Base-by-base conservation (phyloP, 345 rosid genomes). In the Moricandia arvensis region DNA sequence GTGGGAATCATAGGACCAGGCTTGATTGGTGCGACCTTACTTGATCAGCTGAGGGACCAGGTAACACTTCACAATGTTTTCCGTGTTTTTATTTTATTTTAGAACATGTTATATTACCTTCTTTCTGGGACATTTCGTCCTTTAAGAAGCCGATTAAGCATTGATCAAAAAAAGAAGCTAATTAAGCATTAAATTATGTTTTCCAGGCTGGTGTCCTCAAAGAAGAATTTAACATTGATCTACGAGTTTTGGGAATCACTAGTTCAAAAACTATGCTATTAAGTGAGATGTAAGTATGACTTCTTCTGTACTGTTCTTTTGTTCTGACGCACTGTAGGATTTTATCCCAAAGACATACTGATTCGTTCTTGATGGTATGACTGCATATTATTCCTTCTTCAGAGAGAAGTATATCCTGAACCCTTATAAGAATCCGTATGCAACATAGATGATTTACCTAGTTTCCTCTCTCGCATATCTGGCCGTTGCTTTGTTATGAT, bases 1-100 rank as follows among this genome's bases (percentile, higher is more conserved):
- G 74, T 93, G 93, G 99, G 99, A 59, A 93, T 96, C 57, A 72
- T 96, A 75, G 98, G 97, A 68, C 97, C 99, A 71, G 99, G 99
- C 26, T 81, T 96, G 86, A 93, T 96, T 66, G 98, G 99, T 80
- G 88, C 81, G 55, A 86, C 99, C 17, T 85, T 96, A 74, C 98
- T 96, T 38, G 98, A 93, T 74, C 99, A 96, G 84, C 91, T 96
- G 30, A 86, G 86, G 78, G 98, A 93, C 82, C 99, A 96, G 93
- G 99, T 93, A 63, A 75, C 2, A 55, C 57, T 73, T 35, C 15
- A n/a, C 43, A 16, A n/a, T 37, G 27, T 7, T 53, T 27, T 30
- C 60, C 26, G 16, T 53, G 16, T 67, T 67, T 16, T 67, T 51
- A 1, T 13, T 33, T 7, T 66, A 15, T 47, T 3, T 17, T 51